Evolutionary conservation across 106 monocot species (phyloP).

Genomic region (Amphibolis antarctica): DNA sequence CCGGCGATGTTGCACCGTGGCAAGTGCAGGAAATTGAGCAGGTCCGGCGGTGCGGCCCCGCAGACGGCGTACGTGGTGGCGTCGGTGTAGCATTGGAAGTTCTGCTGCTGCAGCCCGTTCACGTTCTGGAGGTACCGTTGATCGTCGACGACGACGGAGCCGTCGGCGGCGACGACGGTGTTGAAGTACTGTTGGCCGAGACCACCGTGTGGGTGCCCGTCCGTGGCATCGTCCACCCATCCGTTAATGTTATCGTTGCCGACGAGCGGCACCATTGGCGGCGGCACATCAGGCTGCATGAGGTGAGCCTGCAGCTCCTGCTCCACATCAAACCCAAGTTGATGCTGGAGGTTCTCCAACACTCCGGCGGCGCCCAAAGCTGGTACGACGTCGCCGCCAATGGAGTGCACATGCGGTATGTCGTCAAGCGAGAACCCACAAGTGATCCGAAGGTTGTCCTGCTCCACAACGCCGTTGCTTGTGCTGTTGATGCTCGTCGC

Average conservation of each 20-base stretch:
- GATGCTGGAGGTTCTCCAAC: constrained; percentile 19
- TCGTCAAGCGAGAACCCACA: constrained; percentile 27
- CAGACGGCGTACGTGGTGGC: constrained; percentile 8
- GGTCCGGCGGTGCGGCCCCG: constrained; percentile 22
- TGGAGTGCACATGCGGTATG: too few relatives aligned
- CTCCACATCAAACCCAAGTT: constrained; percentile 22
- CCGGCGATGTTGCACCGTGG: constrained; percentile 11
- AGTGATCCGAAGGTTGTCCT: neutral
- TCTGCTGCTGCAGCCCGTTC: neutral
- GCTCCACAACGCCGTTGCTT: constrained; percentile 1
- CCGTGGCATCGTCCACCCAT: too few relatives aligned
- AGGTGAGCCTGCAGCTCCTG: constrained; percentile 27
- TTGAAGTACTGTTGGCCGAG: neutral
- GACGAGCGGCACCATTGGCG: too few relatives aligned
- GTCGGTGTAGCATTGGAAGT: constrained; percentile 1
- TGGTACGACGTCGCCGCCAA: too few relatives aligned
- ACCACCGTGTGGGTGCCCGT: neutral
- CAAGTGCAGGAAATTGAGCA: constrained; percentile 43
- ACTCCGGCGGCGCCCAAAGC: neutral
- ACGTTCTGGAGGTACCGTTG: neutral
- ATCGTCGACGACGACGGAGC: neutral
- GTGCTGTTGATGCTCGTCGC: constrained; percentile 11
- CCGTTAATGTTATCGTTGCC: too few relatives aligned
- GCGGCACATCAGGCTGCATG: constrained; percentile 5
- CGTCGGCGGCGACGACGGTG: neutral